Evolutionary conservation across 2,329 filamentous ascomycete genomes (phyloP), one percentile per base, ranked within the genome.

Genomic region (Penicillium paneum): DNA sequence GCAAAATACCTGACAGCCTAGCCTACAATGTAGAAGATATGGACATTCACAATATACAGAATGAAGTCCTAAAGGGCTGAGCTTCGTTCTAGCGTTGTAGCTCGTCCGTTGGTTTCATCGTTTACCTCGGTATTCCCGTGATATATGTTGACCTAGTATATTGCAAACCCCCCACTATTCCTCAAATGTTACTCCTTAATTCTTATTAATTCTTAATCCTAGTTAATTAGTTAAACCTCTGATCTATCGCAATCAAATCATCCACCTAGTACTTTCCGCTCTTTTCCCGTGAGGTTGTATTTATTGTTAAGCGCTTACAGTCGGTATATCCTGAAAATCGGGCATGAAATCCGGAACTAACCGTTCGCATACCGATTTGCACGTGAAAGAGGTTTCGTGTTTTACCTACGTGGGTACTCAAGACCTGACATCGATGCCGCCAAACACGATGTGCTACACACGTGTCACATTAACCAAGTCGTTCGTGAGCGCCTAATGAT

Each of bases 201-300:
- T 4, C 8, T 24, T 24, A 8, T 15, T 15, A 32, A 44, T 24
- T 24, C 42, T 44, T 11, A 24, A 4, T n/a, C 2, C 8, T 24
- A n/a, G 6, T 15, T 15, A 3, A 5, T 7, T 24, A 32, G 32
- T 24, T 34, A 24, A 34, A 44, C 8, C 17, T n/a, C 2, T 44
- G 3, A 13, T 24, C 21, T 34, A 38, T 32, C 26, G 38, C 21
- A 47, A 45, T 35, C 13, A 43, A 38, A 44, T 24, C 15, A 19
- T 17, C 19, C 7, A 40, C n/a, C 12, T 39, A 41, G 5, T 10
- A 21, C 43, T 31, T 31, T 15, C n/a, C 26, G 34, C 13, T 24
- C 47, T 39, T 57, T 52, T 48, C 49, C 19, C 38, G 32, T 52
- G 19, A 54, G 52, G 31, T 52, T 52, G 54, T 43, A 32, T 45